A percentile compares a stretch with the other conserved stretches of the same genome.
Conservation (phyloP, 768 basidiomycete species). For the Tylopilus subfusipes region DNA sequence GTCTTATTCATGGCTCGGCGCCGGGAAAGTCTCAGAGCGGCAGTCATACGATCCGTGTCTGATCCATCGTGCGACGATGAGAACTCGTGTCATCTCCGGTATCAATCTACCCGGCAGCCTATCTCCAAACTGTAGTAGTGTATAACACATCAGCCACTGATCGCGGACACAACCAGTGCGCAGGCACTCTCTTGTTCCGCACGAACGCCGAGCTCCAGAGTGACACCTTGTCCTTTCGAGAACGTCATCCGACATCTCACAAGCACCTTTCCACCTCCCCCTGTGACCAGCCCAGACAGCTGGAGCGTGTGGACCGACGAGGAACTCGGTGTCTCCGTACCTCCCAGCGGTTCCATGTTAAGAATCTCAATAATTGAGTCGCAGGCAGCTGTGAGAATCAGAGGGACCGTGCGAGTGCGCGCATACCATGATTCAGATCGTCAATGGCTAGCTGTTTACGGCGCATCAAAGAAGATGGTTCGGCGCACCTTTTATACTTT, state of each 20-base stretch:
- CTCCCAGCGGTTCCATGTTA: conserved; percentile 95
- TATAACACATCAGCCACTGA: conserved; percentile 53
- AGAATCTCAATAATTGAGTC: conserved; percentile 95
- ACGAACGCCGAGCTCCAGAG: conserved; percentile 85
- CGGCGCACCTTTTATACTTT: conserved; percentile 84
- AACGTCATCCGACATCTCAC: conserved; percentile 96
- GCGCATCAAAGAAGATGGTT: conserved; percentile 5
- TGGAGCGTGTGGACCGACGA: conserved; percentile 92
- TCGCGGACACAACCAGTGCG: conserved; percentile 84
- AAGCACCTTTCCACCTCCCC: conserved; percentile 95
- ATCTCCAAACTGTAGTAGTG: not conserved
- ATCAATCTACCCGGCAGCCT: conserved; percentile 9
- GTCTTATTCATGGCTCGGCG: conserved; percentile 8
- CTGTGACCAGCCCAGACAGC: conserved; percentile 83
- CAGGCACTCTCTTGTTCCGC: conserved; percentile 89
- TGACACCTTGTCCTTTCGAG: conserved; percentile 85
- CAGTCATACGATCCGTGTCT: not conserved
- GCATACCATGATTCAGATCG: conserved; percentile 14
- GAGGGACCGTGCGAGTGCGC: conserved; percentile 11
- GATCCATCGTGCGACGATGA: conserved; percentile 12
- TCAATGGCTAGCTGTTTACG: conserved; percentile 15
- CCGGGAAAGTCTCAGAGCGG: conserved; percentile 2
- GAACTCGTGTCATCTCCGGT: conserved; percentile 2
- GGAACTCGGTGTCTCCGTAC: conserved; percentile 77
- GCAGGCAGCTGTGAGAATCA: conserved; percentile 69